A percentile compares a stretch with the other conserved stretches of the same genome.
These are phyloP conservation scores for Sphaerostilbella broomeana DNA, from an alignment of 2,329 filamentous ascomycete species.

Conservation along the genomic window DNA sequence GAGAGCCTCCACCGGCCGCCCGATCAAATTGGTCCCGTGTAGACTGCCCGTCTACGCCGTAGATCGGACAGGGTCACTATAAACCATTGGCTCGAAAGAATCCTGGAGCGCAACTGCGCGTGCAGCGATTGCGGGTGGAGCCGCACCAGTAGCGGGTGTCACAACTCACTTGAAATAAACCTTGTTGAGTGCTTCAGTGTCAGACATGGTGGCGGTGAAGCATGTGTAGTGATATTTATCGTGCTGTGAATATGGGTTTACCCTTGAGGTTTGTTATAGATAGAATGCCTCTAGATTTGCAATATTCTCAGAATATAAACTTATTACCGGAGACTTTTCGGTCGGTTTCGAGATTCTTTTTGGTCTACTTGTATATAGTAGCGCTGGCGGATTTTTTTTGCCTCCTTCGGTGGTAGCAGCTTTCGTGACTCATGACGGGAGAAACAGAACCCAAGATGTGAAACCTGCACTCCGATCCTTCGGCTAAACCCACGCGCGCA, in stretches of 20 bases:
- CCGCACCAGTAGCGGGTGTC: constrained; percentile 4
- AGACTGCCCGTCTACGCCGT: constrained; percentile 11
- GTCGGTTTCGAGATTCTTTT: constrained; percentile 20
- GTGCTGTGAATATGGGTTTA: too few relatives aligned
- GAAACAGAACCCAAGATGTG: too few relatives aligned
- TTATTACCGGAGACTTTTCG: constrained; percentile 28
- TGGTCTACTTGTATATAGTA: too few relatives aligned
- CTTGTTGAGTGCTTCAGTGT: constrained; percentile 30
- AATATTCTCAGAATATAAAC: too few relatives aligned
- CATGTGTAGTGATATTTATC: too few relatives aligned
- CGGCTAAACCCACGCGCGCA: too few relatives aligned
- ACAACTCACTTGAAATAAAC: constrained; percentile 37
- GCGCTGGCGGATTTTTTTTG: too few relatives aligned
- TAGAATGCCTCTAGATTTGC: neutral
- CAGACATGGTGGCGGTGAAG: constrained; percentile 25
- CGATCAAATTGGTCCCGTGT: constrained; percentile 6
- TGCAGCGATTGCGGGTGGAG: constrained; percentile 10
- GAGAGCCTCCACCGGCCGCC: constrained; percentile 1
- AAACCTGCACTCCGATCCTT: too few relatives aligned
- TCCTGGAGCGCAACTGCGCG: constrained; percentile 7
- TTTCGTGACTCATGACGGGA: too few relatives aligned
- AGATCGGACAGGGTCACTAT: constrained; percentile 9
- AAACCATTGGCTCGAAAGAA: constrained; percentile 6
- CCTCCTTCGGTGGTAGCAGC: too few relatives aligned
- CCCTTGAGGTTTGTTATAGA: too few relatives aligned